Conservation (phyloP, 2,329 filamentous ascomycete species). For the Calonectria pauciramosa region DNA sequence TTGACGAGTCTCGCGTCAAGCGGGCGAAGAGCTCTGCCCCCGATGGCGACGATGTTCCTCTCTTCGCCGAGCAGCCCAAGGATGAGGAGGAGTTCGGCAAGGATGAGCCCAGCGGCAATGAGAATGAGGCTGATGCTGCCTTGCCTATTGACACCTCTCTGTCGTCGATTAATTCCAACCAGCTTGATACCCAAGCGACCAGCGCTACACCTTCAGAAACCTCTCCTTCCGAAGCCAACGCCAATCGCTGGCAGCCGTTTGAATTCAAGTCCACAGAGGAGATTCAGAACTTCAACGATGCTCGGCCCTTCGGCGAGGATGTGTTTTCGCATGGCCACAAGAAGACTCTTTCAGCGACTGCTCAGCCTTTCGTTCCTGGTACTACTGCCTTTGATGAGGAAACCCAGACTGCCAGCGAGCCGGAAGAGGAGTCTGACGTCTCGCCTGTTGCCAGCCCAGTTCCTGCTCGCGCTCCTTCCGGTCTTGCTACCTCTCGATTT, state of each 20-base stretch:
- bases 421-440: constrained; percentile 39
- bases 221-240: constrained; percentile 63
- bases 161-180: constrained; percentile 68
- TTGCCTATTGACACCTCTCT: constrained; percentile 64
- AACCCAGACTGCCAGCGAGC: constrained; percentile 32
- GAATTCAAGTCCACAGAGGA: constrained; percentile 68
- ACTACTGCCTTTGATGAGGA: constrained; percentile 47
- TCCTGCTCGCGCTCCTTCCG: constrained; percentile 38
- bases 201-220: constrained; percentile 67
- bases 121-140: constrained; percentile 60
- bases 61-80: constrained; percentile 74
- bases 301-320: constrained; percentile 63
- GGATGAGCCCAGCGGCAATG: constrained; percentile 48
- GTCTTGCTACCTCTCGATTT: constrained; percentile 38
- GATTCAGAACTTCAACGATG: constrained; percentile 65
- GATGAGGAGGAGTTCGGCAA: constrained; percentile 39
- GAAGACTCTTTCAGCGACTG: constrained; percentile 74
- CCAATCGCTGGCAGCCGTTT: constrained; percentile 66
- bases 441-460: constrained; percentile 38
- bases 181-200: constrained; percentile 66
- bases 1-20: constrained; percentile 80
- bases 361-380: constrained; percentile 75
- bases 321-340: constrained; percentile 58
- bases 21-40: constrained; percentile 75
- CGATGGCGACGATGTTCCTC: constrained; percentile 80